Base-by-base conservation (phyloP, 148 eudicot species). In the Heliamphora exappendiculata region DNA sequence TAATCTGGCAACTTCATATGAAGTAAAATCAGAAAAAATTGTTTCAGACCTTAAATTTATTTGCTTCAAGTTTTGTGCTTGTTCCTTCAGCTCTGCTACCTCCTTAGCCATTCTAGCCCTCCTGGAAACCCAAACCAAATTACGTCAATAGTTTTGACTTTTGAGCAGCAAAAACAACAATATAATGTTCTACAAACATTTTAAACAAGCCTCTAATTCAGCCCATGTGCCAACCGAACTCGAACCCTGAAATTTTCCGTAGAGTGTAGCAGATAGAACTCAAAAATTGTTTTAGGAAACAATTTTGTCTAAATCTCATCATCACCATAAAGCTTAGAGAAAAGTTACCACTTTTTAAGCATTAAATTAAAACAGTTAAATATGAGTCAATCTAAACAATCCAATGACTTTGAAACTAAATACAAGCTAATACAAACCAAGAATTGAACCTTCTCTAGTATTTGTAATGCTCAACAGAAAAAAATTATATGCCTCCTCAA, bases 31-130 rank as follows among this genome's bases (percentile, higher is more conserved):
- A 11, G 16, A 13, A n/a, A 34, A 39, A 8, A 55, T 19, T 19
- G 41, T 14, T 57, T 50, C 74, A 42, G 42, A 96, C 99, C 93
- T 84, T 70, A 88, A 70, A 74, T 78, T 83, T 78, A 78, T 83
- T 84, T 83, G 91, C 81, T 84, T 93, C 53, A 81, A 79, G 81
- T 87, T 62, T 55, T 85, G 86, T 67, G 91, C 94, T 83, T 91
- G 96, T 85, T 91, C 99, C 89, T 91, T 93, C 82, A 96, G 84
- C 64, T 79, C 88, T 47, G 93, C 91, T 65, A 91, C 82, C 86
- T 96, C 99, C 72, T 90, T 92, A 33, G 99, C 99, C 98, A 96
- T 93, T 82, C 78, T 93, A 69, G 94, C 83, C 82, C 99, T 91
- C 99, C 99, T 96, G 78, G 12, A 76, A 24, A 50, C 36, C 44